phyloP scores from a whole-genome alignment of 495 filamentous ascomycete species.

The Viridothelium virens region DNA sequence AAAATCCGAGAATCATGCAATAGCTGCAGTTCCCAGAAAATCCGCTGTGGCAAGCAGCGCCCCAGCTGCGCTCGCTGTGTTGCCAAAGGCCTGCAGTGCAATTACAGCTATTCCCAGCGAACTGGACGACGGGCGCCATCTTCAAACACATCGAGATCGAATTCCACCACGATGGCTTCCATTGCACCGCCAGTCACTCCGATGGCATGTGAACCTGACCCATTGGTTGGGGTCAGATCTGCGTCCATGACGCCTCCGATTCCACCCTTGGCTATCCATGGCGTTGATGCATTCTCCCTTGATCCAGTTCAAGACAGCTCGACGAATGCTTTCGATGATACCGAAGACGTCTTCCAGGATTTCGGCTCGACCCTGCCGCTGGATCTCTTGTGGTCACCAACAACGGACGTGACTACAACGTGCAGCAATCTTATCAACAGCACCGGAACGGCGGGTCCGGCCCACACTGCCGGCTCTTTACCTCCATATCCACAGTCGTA shows the following conservation, averaged over 20 bases:
- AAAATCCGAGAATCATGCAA: conserved; percentile 15
- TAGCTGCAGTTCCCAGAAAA: conserved; percentile 14
- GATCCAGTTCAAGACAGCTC: not conserved
- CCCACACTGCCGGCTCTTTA: not conserved
- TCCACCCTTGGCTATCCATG: not conserved
- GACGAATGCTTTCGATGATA: conserved; percentile 1
- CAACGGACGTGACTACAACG: not conserved
- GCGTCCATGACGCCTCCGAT: not conserved
- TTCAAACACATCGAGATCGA: conserved; percentile 1
- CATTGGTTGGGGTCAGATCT: not conserved
- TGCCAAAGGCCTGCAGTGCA: conserved; percentile 11
- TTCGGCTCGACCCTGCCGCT: not conserved
- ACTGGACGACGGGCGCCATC: conserved; percentile 7
- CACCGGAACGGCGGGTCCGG: not conserved
- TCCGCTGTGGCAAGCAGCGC: conserved; percentile 13
- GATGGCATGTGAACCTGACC: not conserved
- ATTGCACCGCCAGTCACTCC: not conserved
- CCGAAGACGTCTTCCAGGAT: not conserved
- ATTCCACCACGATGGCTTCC: not conserved
- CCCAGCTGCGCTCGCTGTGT: conserved; percentile 12
- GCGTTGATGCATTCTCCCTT: not conserved
- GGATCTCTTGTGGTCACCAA: conserved; percentile 13
- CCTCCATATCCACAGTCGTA: not conserved
- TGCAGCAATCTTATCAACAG: not conserved
- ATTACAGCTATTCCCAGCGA: conserved; percentile 14